Conservation (phyloP, 768 basidiomycete species). For the Crassisporium funariophilum region DNA sequence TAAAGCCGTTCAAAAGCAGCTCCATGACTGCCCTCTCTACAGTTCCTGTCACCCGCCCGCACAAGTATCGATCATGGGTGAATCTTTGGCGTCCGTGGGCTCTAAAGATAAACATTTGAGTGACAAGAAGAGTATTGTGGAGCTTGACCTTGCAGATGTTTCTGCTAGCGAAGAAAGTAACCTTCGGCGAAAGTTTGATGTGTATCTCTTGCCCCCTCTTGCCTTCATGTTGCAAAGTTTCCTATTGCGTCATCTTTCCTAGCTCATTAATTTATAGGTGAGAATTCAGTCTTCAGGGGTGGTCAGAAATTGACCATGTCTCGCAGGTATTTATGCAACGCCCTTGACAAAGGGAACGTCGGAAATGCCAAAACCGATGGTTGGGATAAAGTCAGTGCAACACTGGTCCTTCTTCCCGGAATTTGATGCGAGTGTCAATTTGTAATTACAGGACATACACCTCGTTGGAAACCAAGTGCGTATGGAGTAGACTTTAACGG, state of each 20-base stretch:
- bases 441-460: constrained; percentile 35
- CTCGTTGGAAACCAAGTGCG: constrained; percentile 47
- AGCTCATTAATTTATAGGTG: no score
- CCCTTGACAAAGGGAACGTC: constrained; percentile 51
- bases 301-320: no score
- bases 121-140: constrained; percentile 3
- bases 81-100: no score
- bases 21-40: no score
- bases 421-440: no score
- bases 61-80: no score
- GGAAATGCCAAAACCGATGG: constrained; percentile 55
- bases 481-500: background rate
- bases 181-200: constrained; percentile 45
- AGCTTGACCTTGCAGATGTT: constrained; percentile 16
- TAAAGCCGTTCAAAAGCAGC: no score
- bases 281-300: no score
- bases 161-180: constrained; percentile 27
- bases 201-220: constrained; percentile 43
- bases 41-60: no score
- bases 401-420: no score
- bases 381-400: constrained; percentile 43
- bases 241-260: no score
- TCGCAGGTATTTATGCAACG: constrained; percentile 52
- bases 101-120: constrained; percentile 3
- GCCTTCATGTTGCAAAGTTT: constrained; percentile 38